A percentile compares a stretch with the other conserved stretches of the same genome.
These are phyloP conservation scores for Colletotrichum nymphaeae DNA, from an alignment of 2,329 filamentous ascomycete species.

Conservation along the genomic window DNA sequence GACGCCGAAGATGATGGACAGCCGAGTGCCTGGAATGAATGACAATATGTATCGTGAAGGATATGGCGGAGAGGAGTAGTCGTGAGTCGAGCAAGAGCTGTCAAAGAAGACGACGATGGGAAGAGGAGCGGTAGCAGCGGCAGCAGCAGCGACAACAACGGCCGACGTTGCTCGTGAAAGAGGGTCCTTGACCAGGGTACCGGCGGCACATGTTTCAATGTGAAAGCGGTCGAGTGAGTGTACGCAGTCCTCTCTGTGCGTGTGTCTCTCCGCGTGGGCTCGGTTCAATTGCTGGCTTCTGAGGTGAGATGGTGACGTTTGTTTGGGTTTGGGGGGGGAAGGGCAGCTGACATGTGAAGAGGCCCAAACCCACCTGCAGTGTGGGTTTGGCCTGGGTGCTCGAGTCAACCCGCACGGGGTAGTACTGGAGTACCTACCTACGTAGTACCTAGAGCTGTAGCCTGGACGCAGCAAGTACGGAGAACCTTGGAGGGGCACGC, in stretches of 20 bases:
- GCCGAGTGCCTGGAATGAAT: neutral
- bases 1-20: neutral
- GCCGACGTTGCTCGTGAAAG: constrained; percentile 18
- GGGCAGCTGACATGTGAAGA: constrained; percentile 36
- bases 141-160: neutral
- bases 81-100: neutral
- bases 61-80: neutral
- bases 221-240: constrained; percentile 10
- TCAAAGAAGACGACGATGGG: constrained; percentile 5
- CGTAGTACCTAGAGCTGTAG: too few species aligned
- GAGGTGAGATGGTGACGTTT: constrained; percentile 34
- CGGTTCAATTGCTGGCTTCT: constrained; percentile 34
- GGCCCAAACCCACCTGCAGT: neutral
- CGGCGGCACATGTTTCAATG: constrained; percentile 34
- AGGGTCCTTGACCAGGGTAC: constrained; percentile 14
- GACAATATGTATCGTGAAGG: constrained; percentile 4
- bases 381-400: neutral
- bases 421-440: neutral
- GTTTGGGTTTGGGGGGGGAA: constrained; percentile 13
- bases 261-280: constrained; percentile 12
- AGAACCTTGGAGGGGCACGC: constrained; percentile 22
- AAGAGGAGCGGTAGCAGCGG: neutral
- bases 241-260: too few species aligned
- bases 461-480: too few species aligned
- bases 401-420: constrained; percentile 6